A percentile compares a stretch with the other conserved stretches of the same genome.
phyloP scores from a whole-genome alignment of 1,139 yeast species.

The Sugiyamaella grinbergsii region DNA sequence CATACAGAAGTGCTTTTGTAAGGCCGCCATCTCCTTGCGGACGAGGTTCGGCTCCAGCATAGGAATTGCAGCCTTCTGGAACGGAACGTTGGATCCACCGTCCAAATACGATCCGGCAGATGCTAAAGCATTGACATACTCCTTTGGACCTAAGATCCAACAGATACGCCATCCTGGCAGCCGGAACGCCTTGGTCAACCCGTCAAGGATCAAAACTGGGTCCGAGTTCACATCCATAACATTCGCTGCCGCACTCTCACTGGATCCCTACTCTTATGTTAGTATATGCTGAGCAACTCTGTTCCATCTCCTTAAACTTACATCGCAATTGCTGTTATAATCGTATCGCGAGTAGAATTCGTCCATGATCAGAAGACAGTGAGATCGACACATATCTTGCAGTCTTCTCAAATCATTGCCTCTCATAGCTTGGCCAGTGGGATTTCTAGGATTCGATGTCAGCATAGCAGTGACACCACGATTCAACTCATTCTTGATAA shows the following conservation, averaged over 20 bases:
- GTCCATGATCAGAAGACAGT: conserved; percentile 65
- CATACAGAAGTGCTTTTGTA: conserved; percentile 61
- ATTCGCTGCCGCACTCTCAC: conserved; percentile 57
- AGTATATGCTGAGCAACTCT: background rate
- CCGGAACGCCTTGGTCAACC: conserved; percentile 65
- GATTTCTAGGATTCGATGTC: conserved; percentile 68
- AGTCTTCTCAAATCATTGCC: conserved; percentile 54
- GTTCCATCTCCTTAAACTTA: too few species aligned
- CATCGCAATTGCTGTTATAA: conserved; percentile 57
- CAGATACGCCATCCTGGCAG: conserved; percentile 73
- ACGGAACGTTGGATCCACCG: conserved; percentile 68
- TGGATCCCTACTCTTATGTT: conserved; percentile 48
- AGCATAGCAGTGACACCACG: conserved; percentile 61
- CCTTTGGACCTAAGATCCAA: conserved; percentile 70
- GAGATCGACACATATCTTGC: conserved; percentile 59
- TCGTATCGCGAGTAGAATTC: conserved; percentile 67
- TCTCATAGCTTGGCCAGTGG: conserved; percentile 62
- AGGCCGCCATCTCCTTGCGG: conserved; percentile 58
- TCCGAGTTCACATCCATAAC: conserved; percentile 62
- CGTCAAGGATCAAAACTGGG: conserved; percentile 65
- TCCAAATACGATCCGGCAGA: conserved; percentile 67
- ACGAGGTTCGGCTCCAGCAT: conserved; percentile 58
- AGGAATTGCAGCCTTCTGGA: conserved; percentile 64
- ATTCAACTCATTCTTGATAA: conserved; percentile 56
- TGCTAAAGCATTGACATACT: conserved; percentile 58